Percentiles rank a stretch among this genome's conserved stretches.
phyloP scores from a whole-genome alignment of 139 green algal genomes.

The Edaphochlamys debaryana region DNA sequence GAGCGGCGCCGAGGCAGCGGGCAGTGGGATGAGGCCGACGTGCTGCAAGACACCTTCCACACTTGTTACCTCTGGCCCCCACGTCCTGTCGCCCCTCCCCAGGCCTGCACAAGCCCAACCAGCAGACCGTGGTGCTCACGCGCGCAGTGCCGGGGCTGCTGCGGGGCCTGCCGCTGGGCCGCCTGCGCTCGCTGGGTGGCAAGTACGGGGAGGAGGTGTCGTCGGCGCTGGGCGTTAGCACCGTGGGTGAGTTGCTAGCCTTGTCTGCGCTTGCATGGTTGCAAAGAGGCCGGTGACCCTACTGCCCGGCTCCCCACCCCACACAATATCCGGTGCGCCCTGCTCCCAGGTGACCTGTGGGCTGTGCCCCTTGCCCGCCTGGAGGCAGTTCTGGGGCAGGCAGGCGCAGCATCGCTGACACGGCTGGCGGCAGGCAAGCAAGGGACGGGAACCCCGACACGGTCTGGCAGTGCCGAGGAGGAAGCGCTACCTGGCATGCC shows the following conservation, averaged over 20 bases:
- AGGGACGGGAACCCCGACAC: no score
- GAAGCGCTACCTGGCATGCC: no score
- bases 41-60: no score
- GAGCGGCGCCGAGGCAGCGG: no score
- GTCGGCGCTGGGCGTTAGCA: conserved; percentile 58
- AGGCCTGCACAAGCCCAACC: conserved; percentile 87
- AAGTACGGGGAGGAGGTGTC: conserved; percentile 78
- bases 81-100: neutral
- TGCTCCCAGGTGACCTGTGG: conserved; percentile 73
- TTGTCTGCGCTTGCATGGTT: no score
- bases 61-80: no score
- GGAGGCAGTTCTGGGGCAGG: conserved; percentile 58
- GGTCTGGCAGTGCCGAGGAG: no score
- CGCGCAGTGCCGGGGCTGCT: conserved; percentile 71
- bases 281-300: no score
- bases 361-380: conserved; percentile 61
- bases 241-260: conserved; percentile 61
- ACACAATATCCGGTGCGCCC: no score
- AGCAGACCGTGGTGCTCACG: conserved; percentile 84
- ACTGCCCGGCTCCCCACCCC: no score
- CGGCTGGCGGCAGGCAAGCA: conserved; percentile 53
- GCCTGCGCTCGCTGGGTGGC: conserved; percentile 77
- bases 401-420: conserved; percentile 59
- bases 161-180: conserved; percentile 66
- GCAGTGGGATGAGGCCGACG: no score